Base-by-base conservation (phyloP, 768 basidiomycete species). In the Suillus lakei region DNA sequence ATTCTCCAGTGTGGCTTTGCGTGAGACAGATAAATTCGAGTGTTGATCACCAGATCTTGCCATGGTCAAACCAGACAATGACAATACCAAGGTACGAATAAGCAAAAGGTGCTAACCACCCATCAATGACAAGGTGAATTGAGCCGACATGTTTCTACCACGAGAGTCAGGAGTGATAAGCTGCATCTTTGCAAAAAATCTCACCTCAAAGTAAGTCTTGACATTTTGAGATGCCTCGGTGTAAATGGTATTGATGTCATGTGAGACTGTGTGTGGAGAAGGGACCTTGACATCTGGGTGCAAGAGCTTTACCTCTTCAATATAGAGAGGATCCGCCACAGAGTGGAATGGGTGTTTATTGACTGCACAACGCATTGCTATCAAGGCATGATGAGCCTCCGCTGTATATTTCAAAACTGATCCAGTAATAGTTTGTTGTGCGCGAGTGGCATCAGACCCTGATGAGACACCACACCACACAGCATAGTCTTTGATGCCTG, bases 41-140 rank as follows among this genome's bases (percentile, higher is more conserved):
- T 32, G 76, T 70, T 10, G 71, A 62, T 13, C 68, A 71, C 60
- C 75, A 72, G 15, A 79, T 75, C 16, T 46, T 43, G 2, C 79
- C 77, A 21, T 68, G 38, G 2, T 66, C 66, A 68, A 65, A 72
- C 79, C 73, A 75, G 23, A 72, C 59, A 21, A 81, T 63, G 26
- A 77, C 77, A 46, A 78, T 62, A 3, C 78, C 77, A 18, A 79
- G 73, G 61, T 73, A 78, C 8, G 74, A 73, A 10, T 67, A 60
- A 1, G 66, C 67, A 28, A 76, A 60, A 13, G 78, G 77, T 18
- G 73, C 68, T 2, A 76, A 78, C 78, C 79, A 79, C 21, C 79
- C 74, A 70, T 80, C 77, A 59, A 79, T 66, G 28, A 73, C 76
- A 23, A 74, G 60, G 65, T 79, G 77, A 34, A 79, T 66, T 7